Evolutionary conservation across 345 rosid genomes (phyloP).

Genomic region (Iberis pinnata): DNA sequence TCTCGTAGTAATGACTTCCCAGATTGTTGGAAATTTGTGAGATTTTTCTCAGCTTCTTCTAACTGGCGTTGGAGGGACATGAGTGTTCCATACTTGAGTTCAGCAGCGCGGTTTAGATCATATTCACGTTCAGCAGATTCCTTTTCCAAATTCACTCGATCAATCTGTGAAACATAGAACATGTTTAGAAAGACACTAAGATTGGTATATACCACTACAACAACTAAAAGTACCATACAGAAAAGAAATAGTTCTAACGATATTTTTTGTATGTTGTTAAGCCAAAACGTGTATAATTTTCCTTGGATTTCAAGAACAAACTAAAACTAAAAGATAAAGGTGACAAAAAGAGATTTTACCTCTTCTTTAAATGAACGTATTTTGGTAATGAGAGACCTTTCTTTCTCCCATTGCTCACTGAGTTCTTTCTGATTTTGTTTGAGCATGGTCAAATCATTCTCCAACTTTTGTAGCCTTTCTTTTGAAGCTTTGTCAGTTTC

Average conservation of each 20-base stretch:
- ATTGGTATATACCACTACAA: background rate
- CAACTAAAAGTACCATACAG: background rate
- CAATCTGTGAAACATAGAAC: constrained; percentile 46
- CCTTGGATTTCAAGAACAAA: background rate
- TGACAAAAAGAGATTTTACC: constrained; percentile 31
- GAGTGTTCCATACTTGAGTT: constrained; percentile 84
- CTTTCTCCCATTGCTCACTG: constrained; percentile 64
- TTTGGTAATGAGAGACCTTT: constrained; percentile 63
- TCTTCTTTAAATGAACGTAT: constrained; percentile 85
- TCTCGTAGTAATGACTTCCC: constrained; percentile 80
- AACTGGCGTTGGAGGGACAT: constrained; percentile 81
- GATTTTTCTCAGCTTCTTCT: constrained; percentile 81
- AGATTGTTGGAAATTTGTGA: constrained; percentile 51
- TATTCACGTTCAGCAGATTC: constrained; percentile 97
- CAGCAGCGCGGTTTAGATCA: constrained; percentile 77
- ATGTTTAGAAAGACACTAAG: constrained; percentile 2
- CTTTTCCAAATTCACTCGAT: constrained; percentile 81
- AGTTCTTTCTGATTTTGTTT: constrained; percentile 70
- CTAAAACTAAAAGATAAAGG: background rate
- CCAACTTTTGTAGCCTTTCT: constrained; percentile 75
- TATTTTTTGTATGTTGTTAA: too few species aligned
- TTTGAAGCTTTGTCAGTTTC: constrained; percentile 81
- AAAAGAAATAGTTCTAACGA: too few species aligned
- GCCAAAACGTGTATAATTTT: background rate
- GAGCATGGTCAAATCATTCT: constrained; percentile 49